Conservation (phyloP, 2,329 filamentous ascomycete genomes). For the Neofusicoccum ribis region DNA sequence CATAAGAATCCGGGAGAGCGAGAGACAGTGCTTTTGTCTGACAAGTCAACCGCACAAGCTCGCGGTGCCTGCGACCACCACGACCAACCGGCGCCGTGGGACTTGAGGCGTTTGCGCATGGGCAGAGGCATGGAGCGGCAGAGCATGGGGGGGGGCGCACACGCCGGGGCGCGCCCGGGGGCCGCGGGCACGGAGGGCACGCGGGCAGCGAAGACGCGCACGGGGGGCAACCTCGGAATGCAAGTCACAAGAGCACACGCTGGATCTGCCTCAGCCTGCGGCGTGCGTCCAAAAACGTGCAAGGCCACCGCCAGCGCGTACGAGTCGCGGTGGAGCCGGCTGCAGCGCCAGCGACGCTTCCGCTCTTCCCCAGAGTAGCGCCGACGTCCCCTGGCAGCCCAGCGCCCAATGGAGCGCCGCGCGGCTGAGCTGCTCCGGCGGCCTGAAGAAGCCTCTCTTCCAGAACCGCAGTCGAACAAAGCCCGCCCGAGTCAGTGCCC, state of each 20-base stretch:
- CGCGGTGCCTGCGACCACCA: slow-evolving; percentile 16
- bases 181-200: background rate
- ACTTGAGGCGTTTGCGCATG: slow-evolving; percentile 20
- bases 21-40: slow-evolving; percentile 20
- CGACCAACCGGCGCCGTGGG: slow-evolving; percentile 16
- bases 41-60: slow-evolving; percentile 19
- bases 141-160: slow-evolving; percentile 17
- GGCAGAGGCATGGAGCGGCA: slow-evolving; percentile 18
- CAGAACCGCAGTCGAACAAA: slow-evolving; percentile 9
- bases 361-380: slow-evolving; percentile 18
- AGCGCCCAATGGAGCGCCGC: slow-evolving; percentile 15
- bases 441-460: slow-evolving; percentile 16
- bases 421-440: slow-evolving; percentile 13
- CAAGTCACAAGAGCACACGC: slow-evolving; percentile 20
- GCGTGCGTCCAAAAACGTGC: slow-evolving; percentile 15
- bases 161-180: slow-evolving; percentile 9
- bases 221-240: slow-evolving; percentile 4
- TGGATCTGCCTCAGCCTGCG: slow-evolving; percentile 17
- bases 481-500: slow-evolving; percentile 6
- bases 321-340: slow-evolving; percentile 17
- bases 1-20: slow-evolving; percentile 18
- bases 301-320: slow-evolving; percentile 18
- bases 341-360: slow-evolving; percentile 17
- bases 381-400: slow-evolving; percentile 15
- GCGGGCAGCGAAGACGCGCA: slow-evolving; percentile 1